A percentile compares a stretch with the other conserved stretches of the same genome.
phyloP scores from a whole-genome alignment of 2,329 filamentous ascomycete species.

The Ophiocordyceps sinensis region DNA sequence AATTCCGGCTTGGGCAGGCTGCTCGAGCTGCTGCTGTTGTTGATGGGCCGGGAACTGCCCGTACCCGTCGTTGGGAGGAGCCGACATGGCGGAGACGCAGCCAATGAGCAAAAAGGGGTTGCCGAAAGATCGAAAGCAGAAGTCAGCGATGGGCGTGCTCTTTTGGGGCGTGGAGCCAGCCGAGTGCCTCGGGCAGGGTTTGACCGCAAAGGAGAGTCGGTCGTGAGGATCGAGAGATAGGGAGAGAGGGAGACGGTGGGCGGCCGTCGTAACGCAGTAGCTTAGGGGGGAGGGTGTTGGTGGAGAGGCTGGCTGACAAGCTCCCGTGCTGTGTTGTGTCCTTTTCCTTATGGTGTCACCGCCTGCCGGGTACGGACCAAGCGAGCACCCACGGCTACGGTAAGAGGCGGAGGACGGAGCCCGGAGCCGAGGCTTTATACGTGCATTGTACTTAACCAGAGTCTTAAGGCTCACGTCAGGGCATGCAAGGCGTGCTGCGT shows the following conservation, averaged over 20 bases:
- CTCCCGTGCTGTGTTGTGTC: slow-evolving; percentile 1
- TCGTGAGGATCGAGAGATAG: neutral
- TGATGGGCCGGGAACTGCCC: slow-evolving; percentile 31
- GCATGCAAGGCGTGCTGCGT: too few species aligned
- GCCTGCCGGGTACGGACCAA: slow-evolving; percentile 1
- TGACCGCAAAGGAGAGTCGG: neutral
- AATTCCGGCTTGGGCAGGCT: slow-evolving; percentile 19
- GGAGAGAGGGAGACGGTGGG: slow-evolving; percentile 2
- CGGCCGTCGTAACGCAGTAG: slow-evolving; percentile 1
- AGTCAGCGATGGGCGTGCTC: neutral
- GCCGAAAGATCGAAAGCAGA: neutral
- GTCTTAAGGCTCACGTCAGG: too few species aligned
- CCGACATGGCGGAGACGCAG: slow-evolving; percentile 33
- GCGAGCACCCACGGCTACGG: neutral
- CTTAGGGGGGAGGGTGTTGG: neutral
- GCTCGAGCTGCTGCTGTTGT: slow-evolving; percentile 27
- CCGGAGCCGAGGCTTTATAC: too few species aligned
- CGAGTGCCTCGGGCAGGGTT: neutral
- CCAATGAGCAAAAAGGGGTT: neutral
- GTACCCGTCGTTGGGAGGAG: slow-evolving; percentile 40
- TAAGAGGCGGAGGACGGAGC: neutral
- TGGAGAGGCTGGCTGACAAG: slow-evolving; percentile 1
- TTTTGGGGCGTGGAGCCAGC: slow-evolving; percentile 1
- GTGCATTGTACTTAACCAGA: too few species aligned
- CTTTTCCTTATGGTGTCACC: slow-evolving; percentile 2